phyloP scores from a whole-genome alignment of 2,329 filamentous ascomycete species.

The Paecilomyces sp. region DNA sequence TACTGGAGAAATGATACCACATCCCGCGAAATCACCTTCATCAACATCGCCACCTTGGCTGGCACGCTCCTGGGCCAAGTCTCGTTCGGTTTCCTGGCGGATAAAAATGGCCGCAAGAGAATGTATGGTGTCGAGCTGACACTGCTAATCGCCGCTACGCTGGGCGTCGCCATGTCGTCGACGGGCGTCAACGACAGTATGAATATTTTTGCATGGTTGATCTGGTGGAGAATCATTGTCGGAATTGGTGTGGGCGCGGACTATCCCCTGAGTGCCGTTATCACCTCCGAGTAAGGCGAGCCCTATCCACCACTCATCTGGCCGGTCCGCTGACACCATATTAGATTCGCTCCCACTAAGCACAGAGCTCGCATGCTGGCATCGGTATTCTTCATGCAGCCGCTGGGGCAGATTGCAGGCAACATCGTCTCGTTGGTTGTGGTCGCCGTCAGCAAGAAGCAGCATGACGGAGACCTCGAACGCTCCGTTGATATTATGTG shows the following conservation, averaged over 20 bases:
- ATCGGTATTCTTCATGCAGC: conserved; percentile 63
- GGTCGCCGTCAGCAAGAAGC: conserved; percentile 21
- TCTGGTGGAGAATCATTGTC: conserved; percentile 43
- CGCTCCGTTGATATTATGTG: conserved; percentile 54
- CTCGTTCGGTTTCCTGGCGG: conserved; percentile 40
- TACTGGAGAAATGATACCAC: conserved; percentile 38
- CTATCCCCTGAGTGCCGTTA: conserved; percentile 61
- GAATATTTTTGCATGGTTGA: conserved; percentile 38
- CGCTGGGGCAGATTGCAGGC: conserved; percentile 58
- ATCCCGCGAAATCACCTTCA: conserved; percentile 27
- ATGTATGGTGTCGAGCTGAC: conserved; percentile 47
- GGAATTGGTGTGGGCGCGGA: conserved; percentile 58
- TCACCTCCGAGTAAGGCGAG: conserved; percentile 55
- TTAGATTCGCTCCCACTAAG: conserved; percentile 46
- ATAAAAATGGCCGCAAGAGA: conserved; percentile 42
- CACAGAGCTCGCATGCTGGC: conserved; percentile 63
- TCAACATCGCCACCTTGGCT: conserved; percentile 41
- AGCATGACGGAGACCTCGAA: conserved; percentile 18
- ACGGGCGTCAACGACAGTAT: conserved; percentile 36
- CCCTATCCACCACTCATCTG: neutral
- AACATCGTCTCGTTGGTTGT: conserved; percentile 53
- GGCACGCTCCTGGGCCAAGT: conserved; percentile 44
- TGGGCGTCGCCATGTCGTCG: conserved; percentile 42
- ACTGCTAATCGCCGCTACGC: conserved; percentile 38
- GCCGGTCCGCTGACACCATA: neutral